phyloP scores from a whole-genome alignment of 257 asterid species.

The Jacaranda mimosifolia region DNA sequence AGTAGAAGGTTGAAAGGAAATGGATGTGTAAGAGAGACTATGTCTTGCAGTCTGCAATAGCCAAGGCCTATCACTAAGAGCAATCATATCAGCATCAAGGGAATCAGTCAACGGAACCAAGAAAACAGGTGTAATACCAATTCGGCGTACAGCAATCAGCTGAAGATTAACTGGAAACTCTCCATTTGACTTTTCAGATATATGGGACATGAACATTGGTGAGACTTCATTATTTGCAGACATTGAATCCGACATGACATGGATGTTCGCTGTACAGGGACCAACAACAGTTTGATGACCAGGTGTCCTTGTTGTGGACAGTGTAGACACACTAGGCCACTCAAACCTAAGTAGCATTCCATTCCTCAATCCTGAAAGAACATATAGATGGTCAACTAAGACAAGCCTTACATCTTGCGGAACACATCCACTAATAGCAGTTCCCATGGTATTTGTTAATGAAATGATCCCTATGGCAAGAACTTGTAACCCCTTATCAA shows the following conservation, averaged over 20 bases:
- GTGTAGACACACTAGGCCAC: slow-evolving; percentile 76
- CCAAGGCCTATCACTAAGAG: slow-evolving; percentile 99
- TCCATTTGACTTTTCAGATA: slow-evolving; percentile 56
- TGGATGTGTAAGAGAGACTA: slow-evolving; percentile 91
- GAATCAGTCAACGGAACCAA: slow-evolving; percentile 86
- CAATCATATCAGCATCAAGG: slow-evolving; percentile 85
- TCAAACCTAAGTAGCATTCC: slow-evolving; percentile 99
- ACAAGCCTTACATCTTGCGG: slow-evolving; percentile 98
- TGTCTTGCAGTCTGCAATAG: slow-evolving; percentile 95
- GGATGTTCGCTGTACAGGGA: slow-evolving; percentile 52
- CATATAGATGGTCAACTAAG: slow-evolving; percentile 79
- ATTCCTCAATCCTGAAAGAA: slow-evolving; percentile 93
- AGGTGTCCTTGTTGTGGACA: slow-evolving; percentile 45
- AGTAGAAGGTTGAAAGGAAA: slow-evolving; percentile 95
- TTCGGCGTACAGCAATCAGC: slow-evolving; percentile 93
- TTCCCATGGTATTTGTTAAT: slow-evolving; percentile 75
- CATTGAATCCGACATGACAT: slow-evolving; percentile 38
- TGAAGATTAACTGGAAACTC: slow-evolving; percentile 69
- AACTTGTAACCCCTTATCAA: slow-evolving; percentile 70
- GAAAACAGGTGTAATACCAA: slow-evolving; percentile 95
- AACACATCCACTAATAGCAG: slow-evolving; percentile 82
- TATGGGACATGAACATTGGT: slow-evolving; percentile 41
- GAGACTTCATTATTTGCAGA: slow-evolving; percentile 50
- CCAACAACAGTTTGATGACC: slow-evolving; percentile 47
- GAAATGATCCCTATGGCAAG: slow-evolving; percentile 81